Percentiles rank a stretch among this genome's conserved stretches.
phyloP scores from a whole-genome alignment of 1,284 basidiomycete genomes.

The Cryptococcus wingfieldii region DNA sequence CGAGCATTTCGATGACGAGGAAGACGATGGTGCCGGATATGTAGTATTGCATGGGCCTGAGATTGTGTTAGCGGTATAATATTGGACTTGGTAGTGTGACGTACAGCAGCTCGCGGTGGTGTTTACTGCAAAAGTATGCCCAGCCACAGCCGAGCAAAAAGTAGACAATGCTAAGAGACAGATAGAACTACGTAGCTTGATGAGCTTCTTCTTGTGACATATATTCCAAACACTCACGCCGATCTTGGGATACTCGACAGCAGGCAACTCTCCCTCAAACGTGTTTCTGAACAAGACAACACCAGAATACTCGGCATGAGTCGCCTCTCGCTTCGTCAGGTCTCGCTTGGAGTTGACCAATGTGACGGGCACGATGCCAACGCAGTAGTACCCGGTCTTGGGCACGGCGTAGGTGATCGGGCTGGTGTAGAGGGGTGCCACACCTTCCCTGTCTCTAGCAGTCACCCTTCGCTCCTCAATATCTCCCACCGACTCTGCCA shows the following conservation, averaged over 20 bases:
- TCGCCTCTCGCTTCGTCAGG: conserved; percentile 32
- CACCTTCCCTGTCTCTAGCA: not conserved
- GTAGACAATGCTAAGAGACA: conserved; percentile 75
- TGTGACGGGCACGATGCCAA: conserved; percentile 81
- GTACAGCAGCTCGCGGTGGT: conserved; percentile 70
- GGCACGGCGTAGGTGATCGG: conserved; percentile 69
- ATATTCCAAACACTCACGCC: conserved; percentile 58
- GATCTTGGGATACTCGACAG: conserved; percentile 97
- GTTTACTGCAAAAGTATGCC: conserved; percentile 78
- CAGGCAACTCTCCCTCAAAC: conserved; percentile 83
- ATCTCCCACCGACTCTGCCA: not conserved
- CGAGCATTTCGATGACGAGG: conserved; percentile 88
- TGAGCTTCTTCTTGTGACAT: not conserved
- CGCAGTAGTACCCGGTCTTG: conserved; percentile 91
- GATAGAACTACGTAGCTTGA: conserved; percentile 69
- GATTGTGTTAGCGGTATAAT: not conserved
- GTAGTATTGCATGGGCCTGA: conserved; percentile 65
- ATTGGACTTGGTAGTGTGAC: conserved; percentile 5
- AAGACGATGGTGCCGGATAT: conserved; percentile 86
- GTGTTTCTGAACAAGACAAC: conserved; percentile 80
- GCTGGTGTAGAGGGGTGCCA: conserved; percentile 29
- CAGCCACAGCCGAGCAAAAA: conserved; percentile 64
- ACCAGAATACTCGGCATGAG: conserved; percentile 77
- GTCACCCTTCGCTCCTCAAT: not conserved
- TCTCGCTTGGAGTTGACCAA: conserved; percentile 48